Conservation (phyloP, 371 early-diverging fungal species). For the Sporodiniella umbellata region DNA sequence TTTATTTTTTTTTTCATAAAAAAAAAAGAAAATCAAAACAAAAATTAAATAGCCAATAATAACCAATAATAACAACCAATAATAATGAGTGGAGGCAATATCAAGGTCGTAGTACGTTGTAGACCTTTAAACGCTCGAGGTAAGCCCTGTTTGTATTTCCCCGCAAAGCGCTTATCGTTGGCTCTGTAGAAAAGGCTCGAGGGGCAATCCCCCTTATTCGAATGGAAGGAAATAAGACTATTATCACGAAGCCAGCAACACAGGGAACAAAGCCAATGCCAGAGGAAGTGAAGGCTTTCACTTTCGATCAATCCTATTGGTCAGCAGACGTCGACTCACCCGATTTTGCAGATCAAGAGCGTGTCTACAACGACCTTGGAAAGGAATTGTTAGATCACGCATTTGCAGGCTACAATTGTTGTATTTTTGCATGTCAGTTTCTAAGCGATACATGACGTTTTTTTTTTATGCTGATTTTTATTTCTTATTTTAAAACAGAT, state of each 20-base stretch:
- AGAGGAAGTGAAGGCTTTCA: slow-evolving; percentile 63
- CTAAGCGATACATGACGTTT: neutral
- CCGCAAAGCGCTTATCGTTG: no score
- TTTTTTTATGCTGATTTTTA: neutral
- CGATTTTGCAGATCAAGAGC: slow-evolving; percentile 71
- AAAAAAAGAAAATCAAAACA: no score
- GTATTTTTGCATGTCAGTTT: slow-evolving; percentile 80
- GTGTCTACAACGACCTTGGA: slow-evolving; percentile 76
- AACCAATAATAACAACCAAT: neutral
- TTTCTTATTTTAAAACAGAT: slow-evolving; percentile 39
- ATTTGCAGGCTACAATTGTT: slow-evolving; percentile 84
- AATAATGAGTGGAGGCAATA: slow-evolving; percentile 12
- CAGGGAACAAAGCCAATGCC: slow-evolving; percentile 30
- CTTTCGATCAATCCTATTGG: slow-evolving; percentile 87
- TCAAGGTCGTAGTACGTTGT: slow-evolving; percentile 18
- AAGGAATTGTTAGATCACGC: slow-evolving; percentile 80
- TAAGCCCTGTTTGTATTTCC: no score
- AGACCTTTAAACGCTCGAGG: slow-evolving; percentile 18
- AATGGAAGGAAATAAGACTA: slow-evolving; percentile 73
- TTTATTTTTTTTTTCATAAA: no score
- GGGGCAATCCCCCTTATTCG: slow-evolving; percentile 60
- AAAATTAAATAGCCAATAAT: no score
- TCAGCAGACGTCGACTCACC: slow-evolving; percentile 64
- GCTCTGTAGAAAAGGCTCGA: slow-evolving; percentile 54
- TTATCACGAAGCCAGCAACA: slow-evolving; percentile 54